Evolutionary conservation across 257 asterid genomes (phyloP).

Genomic region (Solanum medicagineum): DNA sequence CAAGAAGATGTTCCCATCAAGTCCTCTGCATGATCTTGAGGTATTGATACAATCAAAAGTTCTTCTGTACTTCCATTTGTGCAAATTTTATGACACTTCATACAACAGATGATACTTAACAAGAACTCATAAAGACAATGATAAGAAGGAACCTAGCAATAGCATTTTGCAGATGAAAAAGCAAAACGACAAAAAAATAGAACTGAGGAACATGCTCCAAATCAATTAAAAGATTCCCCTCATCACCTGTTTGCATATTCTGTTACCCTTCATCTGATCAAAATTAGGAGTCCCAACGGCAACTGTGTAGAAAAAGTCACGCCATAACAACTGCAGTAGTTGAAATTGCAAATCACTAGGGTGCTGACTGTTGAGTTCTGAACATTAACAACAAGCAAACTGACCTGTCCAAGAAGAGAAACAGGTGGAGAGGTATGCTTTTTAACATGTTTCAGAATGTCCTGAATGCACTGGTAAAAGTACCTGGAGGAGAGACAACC

Average conservation of each 20-base stretch:
- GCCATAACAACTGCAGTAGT: conserved; percentile 69
- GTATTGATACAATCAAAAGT: neutral
- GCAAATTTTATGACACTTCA: neutral
- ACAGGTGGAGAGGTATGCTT: conserved; percentile 95
- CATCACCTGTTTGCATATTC: conserved; percentile 85
- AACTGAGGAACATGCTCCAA: neutral
- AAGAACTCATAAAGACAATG: neutral
- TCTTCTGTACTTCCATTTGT: neutral
- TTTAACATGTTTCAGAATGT: conserved; percentile 45
- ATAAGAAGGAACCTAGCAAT: neutral
- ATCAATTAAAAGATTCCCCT: neutral
- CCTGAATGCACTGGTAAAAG: conserved; percentile 85
- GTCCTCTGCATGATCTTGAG: neutral
- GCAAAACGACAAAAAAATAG: neutral
- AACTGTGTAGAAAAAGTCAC: conserved; percentile 86
- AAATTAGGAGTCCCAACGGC: conserved; percentile 85
- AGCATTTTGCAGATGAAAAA: neutral
- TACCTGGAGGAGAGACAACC: conserved; percentile 95
- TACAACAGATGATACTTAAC: neutral
- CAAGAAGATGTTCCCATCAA: neutral
- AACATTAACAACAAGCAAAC: neutral
- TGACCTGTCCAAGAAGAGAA: conserved; percentile 95
- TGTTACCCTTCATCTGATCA: conserved; percentile 69
- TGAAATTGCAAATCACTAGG: conserved; percentile 9
- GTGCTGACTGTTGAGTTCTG: neutral